Evolutionary conservation across 2,329 filamentous ascomycete genomes (phyloP).

Genomic region (Diaporthe ilicicola): DNA sequence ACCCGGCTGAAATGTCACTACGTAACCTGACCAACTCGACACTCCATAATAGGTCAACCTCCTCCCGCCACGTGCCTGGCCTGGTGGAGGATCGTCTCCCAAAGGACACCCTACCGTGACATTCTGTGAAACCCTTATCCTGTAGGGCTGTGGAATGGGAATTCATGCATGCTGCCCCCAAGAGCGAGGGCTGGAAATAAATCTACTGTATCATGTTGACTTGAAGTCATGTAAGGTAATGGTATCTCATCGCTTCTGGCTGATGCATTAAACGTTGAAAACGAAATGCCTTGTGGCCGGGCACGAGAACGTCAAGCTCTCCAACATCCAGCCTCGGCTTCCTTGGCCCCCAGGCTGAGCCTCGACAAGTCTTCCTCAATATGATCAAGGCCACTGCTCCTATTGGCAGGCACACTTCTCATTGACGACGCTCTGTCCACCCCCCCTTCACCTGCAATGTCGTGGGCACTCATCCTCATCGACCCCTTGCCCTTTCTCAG

Average conservation of each 20-base stretch:
- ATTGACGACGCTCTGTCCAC: background rate
- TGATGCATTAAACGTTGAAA: background rate
- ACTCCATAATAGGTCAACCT: background rate
- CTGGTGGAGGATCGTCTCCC: background rate
- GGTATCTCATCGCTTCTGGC: slow-evolving; percentile 16
- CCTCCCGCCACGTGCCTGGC: background rate
- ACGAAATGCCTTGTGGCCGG: background rate
- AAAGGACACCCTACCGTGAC: background rate
- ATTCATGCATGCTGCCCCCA: background rate
- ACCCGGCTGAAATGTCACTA: background rate
- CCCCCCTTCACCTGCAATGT: background rate
- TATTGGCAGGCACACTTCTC: slow-evolving; percentile 4
- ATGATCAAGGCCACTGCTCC: slow-evolving; percentile 1
- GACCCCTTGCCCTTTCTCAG: slow-evolving; percentile 31
- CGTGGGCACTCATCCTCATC: slow-evolving; percentile 6
- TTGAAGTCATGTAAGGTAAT: background rate
- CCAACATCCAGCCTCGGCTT: slow-evolving; percentile 9
- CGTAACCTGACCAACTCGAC: background rate
- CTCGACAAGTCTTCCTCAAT: slow-evolving; percentile 21
- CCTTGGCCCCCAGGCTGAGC: slow-evolving; percentile 25
- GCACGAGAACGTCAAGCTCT: background rate
- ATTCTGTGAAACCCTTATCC: background rate
- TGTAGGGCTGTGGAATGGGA: background rate
- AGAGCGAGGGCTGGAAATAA: background rate
- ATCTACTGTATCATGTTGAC: background rate